Percentiles rank a stretch among this genome's conserved stretches.
Conservation (phyloP, 129 eudicot genomes). For the Pseudognaphalium luteoalbum region DNA sequence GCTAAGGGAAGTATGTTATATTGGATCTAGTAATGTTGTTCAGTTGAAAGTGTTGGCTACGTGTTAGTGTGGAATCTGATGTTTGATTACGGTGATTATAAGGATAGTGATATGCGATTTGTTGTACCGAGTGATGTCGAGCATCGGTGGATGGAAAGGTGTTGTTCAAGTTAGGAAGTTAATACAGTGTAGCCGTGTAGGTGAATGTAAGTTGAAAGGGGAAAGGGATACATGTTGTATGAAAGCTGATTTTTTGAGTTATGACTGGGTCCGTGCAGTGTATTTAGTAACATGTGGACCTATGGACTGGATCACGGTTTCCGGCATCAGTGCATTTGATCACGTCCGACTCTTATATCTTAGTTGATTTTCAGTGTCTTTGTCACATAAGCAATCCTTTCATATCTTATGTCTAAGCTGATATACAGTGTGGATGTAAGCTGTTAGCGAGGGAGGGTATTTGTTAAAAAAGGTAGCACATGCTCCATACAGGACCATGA, state of each 20-base stretch:
- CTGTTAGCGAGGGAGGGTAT: not conserved
- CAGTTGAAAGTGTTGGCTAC: not conserved
- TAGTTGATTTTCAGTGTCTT: not conserved
- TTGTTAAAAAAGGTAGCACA: not conserved
- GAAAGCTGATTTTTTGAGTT: not conserved
- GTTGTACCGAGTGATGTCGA: not conserved
- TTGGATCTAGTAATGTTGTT: slow-evolving; percentile 10
- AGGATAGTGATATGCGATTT: not conserved
- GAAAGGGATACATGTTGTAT: not conserved
- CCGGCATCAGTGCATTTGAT: not conserved
- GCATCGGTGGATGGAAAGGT: not conserved
- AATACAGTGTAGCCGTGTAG: not conserved
- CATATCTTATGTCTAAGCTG: not conserved
- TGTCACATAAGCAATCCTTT: not conserved
- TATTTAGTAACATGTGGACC: not conserved
- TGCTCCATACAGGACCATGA: slow-evolving; percentile 2
- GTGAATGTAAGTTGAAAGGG: not conserved
- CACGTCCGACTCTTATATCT: not conserved
- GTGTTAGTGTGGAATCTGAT: not conserved
- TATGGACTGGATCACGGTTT: not conserved
- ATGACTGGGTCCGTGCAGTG: not conserved
- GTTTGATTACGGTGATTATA: not conserved
- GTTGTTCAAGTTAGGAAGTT: not conserved
- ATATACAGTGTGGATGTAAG: not conserved
- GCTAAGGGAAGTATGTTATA: not conserved